Base-by-base conservation (phyloP, 306 rosid species). In the Prunus fruticosa region DNA sequence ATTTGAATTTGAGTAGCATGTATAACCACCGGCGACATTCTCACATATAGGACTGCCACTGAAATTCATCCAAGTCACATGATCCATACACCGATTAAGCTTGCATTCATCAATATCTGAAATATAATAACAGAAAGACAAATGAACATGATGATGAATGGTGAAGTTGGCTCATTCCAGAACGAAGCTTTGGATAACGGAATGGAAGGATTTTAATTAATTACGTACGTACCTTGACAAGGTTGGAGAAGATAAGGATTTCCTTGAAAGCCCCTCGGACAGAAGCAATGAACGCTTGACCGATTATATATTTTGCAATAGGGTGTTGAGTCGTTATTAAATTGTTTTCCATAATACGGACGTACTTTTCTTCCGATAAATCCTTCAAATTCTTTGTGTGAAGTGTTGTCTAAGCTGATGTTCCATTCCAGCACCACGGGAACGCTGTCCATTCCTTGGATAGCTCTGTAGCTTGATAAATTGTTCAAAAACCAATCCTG, bases 381-480 rank as follows among this genome's bases (percentile, higher is more conserved):
- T 32, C 38, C 38, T 5, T 32, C 38, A 32, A 32, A 32, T 32
- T 6, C 38, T 32, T 32, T 32, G 38, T 32, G 38, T 32, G 38
- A 32, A 32, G 38, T 32, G 38, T 32, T 32, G 38, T 32, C 38
- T 32, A 32, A 32, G 38, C 38, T 32, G 38, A 32, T 32, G 62
- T 23, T 63, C 82, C 82, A 78, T 4, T 78, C 77, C 0, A 78
- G 71, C 38, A 52, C 67, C 34, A 71, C 77, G 15, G 73, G 82
- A 50, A 71, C 64, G 2, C 7, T 32, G 27, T 23, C 73, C 65
- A 64, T 49, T 4, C 41, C 64, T 15, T 22, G 9, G 8, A 62
- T 13, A 11, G 16, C 82, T 27, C 20, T 15, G 41, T 50, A 30
- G 16, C 2, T 20, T 45, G 18, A 16, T 11, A 23, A 8, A 51